A percentile compares a stretch with the other conserved stretches of the same genome.
Conservation (phyloP, 179 eudicot species). For the Silene vulgaris region DNA sequence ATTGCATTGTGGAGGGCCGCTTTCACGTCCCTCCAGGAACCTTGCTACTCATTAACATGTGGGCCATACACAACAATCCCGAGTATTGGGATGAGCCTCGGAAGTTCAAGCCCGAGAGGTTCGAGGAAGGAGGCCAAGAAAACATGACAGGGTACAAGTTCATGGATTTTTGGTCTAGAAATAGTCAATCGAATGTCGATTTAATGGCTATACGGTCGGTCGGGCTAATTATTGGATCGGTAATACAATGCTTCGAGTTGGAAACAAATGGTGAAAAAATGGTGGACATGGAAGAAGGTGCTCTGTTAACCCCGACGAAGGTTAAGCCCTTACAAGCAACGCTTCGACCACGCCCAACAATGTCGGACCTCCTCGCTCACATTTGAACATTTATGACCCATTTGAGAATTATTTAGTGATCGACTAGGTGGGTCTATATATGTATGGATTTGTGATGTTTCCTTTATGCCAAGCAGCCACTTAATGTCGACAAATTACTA, state of each 20-base stretch:
- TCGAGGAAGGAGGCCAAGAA: conserved; percentile 10
- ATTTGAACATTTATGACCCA: not conserved
- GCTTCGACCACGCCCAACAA: conserved; percentile 6
- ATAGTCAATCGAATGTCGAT: conserved; percentile 37
- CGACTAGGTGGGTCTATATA: too few species aligned
- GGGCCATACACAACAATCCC: conserved; percentile 45
- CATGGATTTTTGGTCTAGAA: conserved; percentile 34
- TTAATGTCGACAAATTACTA: too few species aligned
- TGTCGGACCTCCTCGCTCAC: not conserved
- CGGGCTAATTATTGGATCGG: conserved; percentile 26
- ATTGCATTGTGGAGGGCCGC: conserved; percentile 27
- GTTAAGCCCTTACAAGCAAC: conserved; percentile 13
- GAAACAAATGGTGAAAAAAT: conserved; percentile 17
- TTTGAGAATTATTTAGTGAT: too few species aligned
- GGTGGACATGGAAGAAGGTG: conserved; percentile 39
- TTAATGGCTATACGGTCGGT: conserved; percentile 28
- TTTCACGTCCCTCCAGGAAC: conserved; percentile 34
- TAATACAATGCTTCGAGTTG: conserved; percentile 46
- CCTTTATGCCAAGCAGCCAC: too few species aligned
- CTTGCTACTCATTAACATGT: conserved; percentile 30
- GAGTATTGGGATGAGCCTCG: conserved; percentile 34
- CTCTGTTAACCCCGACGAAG: conserved; percentile 13
- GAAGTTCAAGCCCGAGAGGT: conserved; percentile 35
- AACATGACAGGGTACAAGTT: conserved; percentile 24
- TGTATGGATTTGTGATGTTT: too few species aligned